Evolutionary conservation across 2,329 filamentous ascomycete genomes (phyloP).

Genomic region (Geosmithia putterillii): DNA sequence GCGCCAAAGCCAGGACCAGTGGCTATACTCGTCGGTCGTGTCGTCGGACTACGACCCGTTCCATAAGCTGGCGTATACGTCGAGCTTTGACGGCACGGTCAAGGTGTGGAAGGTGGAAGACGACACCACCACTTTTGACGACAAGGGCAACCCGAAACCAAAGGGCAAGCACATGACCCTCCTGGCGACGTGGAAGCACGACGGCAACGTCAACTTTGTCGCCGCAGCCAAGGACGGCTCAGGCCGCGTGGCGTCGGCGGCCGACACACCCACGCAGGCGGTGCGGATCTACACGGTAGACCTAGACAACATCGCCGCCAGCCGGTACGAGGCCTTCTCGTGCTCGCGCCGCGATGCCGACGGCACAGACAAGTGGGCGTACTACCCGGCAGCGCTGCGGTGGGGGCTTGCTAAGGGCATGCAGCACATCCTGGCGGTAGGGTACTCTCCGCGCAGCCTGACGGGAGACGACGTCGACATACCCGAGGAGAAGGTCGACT

Average conservation of each 20-base stretch:
- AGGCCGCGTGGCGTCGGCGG: constrained; percentile 44
- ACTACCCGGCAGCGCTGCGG: constrained; percentile 50
- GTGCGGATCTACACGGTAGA: constrained; percentile 43
- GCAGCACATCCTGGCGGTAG: constrained; percentile 42
- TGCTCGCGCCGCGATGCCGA: constrained; percentile 23
- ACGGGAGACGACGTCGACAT: constrained; percentile 41
- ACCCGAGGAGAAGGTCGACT: constrained; percentile 41
- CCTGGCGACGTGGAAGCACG: constrained; percentile 38
- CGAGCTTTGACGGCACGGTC: constrained; percentile 49
- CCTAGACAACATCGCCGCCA: constrained; percentile 19
- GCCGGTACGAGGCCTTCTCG: constrained; percentile 24
- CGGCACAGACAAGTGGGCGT: constrained; percentile 41
- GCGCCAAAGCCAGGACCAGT: constrained; percentile 46
- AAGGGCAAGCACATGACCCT: constrained; percentile 21
- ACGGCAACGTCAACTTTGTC: constrained; percentile 51
- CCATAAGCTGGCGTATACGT: constrained; percentile 39
- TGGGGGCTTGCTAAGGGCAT: constrained; percentile 38
- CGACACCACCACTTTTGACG: constrained; percentile 9
- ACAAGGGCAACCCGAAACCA: constrained; percentile 8
- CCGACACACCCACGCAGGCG: constrained; percentile 39
- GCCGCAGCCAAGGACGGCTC: constrained; percentile 33
- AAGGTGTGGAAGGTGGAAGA: constrained; percentile 39
- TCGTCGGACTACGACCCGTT: constrained; percentile 41
- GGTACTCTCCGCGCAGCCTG: constrained; percentile 48
- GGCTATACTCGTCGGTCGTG: constrained; percentile 53